phyloP scores from a whole-genome alignment of 768 basidiomycete genomes.

The Infundibulicybe gibba region DNA sequence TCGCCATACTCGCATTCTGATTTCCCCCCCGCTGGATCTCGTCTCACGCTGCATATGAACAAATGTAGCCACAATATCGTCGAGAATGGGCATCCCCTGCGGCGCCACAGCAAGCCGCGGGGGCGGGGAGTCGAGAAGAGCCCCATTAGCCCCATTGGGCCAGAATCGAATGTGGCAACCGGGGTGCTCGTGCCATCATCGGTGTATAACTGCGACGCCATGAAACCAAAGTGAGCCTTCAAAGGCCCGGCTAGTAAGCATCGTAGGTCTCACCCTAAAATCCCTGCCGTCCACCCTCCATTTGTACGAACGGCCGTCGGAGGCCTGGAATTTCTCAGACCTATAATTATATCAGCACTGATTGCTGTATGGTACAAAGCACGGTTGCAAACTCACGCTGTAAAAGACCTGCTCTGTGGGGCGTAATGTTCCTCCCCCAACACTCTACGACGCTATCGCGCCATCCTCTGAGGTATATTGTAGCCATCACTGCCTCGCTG shows the following conservation, averaged over 20 bases:
- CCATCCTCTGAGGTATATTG: no score
- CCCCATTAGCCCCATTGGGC: constrained; percentile 4
- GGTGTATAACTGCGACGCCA: background rate
- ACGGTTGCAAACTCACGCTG: no score
- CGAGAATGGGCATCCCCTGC: constrained; percentile 22
- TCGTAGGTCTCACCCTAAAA: background rate
- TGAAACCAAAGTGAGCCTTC: no score
- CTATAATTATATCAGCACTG: no score
- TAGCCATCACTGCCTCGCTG: no score
- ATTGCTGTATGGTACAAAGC: no score
- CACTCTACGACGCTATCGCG: no score
- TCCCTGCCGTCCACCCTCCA: constrained; percentile 4
- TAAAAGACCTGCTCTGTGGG: no score
- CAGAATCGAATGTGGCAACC: constrained; percentile 2
- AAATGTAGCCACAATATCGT: constrained; percentile 31
- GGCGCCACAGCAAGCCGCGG: constrained; percentile 21
- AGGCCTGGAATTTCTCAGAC: constrained; percentile 3
- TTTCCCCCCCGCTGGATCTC: no score
- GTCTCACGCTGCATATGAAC: no score
- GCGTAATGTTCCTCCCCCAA: no score
- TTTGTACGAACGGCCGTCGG: constrained; percentile 8
- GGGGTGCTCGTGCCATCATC: background rate
- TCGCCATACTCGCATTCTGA: no score
- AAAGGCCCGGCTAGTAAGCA: background rate
- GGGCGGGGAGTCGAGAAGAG: constrained; percentile 3